phyloP scores from a whole-genome alignment of 805 yeast species.

The Cyberlindnera mycetangii region DNA sequence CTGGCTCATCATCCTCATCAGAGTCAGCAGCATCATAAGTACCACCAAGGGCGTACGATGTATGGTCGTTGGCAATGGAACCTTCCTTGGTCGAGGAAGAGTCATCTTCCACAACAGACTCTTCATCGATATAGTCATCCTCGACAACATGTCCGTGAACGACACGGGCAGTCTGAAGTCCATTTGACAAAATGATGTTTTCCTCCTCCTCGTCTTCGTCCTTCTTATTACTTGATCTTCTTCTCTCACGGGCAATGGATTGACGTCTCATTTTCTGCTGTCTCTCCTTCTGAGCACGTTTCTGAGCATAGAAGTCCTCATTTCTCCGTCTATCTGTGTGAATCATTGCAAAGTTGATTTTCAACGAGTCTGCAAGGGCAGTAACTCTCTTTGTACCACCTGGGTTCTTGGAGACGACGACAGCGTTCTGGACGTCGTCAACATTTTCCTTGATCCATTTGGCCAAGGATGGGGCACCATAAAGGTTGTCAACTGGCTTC shows the following conservation, averaged over 20 bases:
- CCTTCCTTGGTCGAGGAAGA: slow-evolving; percentile 31
- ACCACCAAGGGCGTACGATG: slow-evolving; percentile 70
- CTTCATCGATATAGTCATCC: slow-evolving; percentile 58
- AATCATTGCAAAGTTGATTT: slow-evolving; percentile 97
- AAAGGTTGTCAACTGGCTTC: slow-evolving; percentile 94
- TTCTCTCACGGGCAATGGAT: slow-evolving; percentile 40
- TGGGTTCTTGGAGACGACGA: slow-evolving; percentile 97
- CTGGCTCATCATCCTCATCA: slow-evolving; percentile 79
- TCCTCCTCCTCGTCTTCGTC: slow-evolving; percentile 57
- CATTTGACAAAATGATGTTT: slow-evolving; percentile 67
- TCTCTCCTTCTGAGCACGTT: slow-evolving; percentile 31
- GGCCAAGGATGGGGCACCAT: slow-evolving; percentile 95
- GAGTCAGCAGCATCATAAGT: slow-evolving; percentile 78
- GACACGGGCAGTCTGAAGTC: slow-evolving; percentile 92
- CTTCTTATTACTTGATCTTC: slow-evolving; percentile 38
- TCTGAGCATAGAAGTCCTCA: slow-evolving; percentile 53
- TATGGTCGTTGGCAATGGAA: slow-evolving; percentile 25
- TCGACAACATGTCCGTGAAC: slow-evolving; percentile 97
- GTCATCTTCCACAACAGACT: slow-evolving; percentile 28
- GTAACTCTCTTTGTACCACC: slow-evolving; percentile 99
- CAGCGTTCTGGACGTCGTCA: slow-evolving; percentile 81
- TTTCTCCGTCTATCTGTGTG: slow-evolving; percentile 96
- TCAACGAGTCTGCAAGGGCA: slow-evolving; percentile 93
- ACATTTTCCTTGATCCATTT: slow-evolving; percentile 93
- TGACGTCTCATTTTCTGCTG: slow-evolving; percentile 42